Evolutionary conservation across 2,329 filamentous ascomycete genomes (phyloP).

Genomic region (Neofusicoccum umdonicola): DNA sequence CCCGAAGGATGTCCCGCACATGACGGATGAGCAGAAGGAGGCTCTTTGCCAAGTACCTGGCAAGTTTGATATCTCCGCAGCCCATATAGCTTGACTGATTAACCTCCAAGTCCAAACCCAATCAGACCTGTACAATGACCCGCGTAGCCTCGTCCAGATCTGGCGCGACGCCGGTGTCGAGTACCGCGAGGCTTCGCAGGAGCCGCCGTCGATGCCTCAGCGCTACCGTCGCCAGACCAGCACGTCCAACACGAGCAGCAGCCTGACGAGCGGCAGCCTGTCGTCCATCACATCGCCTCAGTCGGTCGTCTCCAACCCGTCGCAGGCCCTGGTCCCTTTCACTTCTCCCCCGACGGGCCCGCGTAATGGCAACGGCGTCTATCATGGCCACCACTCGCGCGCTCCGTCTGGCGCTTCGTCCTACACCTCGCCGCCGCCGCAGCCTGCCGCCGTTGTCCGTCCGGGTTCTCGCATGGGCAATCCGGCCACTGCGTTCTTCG

Average conservation of each 20-base stretch:
- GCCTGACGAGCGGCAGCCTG: no score
- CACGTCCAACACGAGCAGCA: neutral
- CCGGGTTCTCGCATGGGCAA: neutral
- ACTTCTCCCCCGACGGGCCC: neutral
- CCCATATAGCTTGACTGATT: neutral
- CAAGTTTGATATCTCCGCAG: neutral
- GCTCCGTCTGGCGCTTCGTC: neutral
- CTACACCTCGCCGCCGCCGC: neutral
- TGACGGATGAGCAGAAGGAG: neutral
- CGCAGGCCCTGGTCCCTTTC: neutral
- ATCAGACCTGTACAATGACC: constrained; percentile 5
- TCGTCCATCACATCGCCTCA: neutral
- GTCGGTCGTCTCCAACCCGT: neutral
- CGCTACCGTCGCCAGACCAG: neutral
- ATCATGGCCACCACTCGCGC: neutral
- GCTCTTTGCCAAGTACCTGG: neutral
- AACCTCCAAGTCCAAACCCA: neutral
- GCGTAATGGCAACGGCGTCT: neutral
- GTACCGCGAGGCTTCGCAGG: neutral
- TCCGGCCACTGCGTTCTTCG: neutral
- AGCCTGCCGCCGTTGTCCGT: neutral
- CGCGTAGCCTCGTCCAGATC: constrained; percentile 10
- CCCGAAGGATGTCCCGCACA: neutral
- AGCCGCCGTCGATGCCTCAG: neutral
- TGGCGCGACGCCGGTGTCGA: neutral